Base-by-base conservation (phyloP, 305 asterid genomes). In the Plantago coronopus region DNA sequence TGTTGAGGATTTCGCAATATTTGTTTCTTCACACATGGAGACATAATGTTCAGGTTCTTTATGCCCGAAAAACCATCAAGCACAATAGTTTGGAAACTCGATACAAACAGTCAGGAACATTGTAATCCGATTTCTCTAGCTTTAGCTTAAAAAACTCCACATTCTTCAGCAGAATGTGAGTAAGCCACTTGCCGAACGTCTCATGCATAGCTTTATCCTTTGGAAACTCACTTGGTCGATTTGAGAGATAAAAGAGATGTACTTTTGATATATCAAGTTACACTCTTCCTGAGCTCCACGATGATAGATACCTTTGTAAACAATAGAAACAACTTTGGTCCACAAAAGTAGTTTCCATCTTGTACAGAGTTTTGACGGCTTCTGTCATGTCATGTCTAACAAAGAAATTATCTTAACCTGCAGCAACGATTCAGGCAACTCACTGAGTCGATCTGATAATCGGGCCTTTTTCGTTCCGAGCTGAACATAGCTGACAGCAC, bases 331-430 rank as follows among this genome's bases (percentile, higher is more conserved):
- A 1, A 50, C 57, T 50, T 50, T 16, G 13, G 57, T 51, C 57
- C 57, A 51, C 22, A 51, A 51, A 11, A 12, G 37, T 51, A 12
- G 37, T 51, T 51, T 51, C 57, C 57, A 51, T 12, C 12, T 22
- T 22, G 18, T 22, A 3, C 34, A 51, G 29, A 51, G 57, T 51
- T 22, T 51, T 51, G 12, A 51, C 19, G 13, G 57, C 57, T 22
- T 51, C 57, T 22, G 7, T 22, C 0, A 17, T 51, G 15, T 23
- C 37, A 17, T 51, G 15, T 23, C 37, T 13, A 51, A n/a, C 56
- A 7, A 51, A 13, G 57, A 51, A 14, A 51, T 15, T 14, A 51
- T 51, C n/a, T 22, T 17, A 51, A 51, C 14, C n/a, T n/a, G n/a
- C 27, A 51, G 15, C n/a, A 51, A 17, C 7, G 57, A 17, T 22